Base-by-base conservation (phyloP, 495 filamentous ascomycete species). In the Zalerion maritima region DNA sequence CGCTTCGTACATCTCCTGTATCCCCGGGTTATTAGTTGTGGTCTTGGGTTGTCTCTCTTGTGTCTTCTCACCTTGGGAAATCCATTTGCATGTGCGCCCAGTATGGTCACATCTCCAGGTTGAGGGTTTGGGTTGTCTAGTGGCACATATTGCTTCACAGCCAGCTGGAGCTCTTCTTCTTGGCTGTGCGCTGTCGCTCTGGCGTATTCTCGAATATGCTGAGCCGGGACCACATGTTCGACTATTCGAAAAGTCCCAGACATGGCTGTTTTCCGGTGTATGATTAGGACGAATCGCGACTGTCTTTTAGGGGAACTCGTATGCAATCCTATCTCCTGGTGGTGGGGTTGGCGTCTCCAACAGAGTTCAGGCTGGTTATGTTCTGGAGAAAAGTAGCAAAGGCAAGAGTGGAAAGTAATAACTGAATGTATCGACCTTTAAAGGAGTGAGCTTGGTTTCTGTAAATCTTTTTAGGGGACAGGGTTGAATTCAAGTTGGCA, bases 81-180 rank as follows among this genome's bases (percentile, higher is more conserved):
- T 28, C 78, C 83, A 55, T 87, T 91, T 7, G 81, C 86, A 52
- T 87, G 81, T 7, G 81, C 73, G 12, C 65, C 81, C 32, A 94
- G 68, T 41, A 94, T 78, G 18, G 82, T 92, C 5, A 91, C 53
- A 53, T 89, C 83, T 5, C 80, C 80, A 0, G 64, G 64, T 33
- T 71, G 57, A 0, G 78, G 73, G 32, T 55, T 41, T 0, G 52
- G 62, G 47, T 83, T 81, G 48, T 73, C 64, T 14, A 69, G 43
- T 2, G 82, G 81, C 6, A 67, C 77, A 49, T 93, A 93, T 49
- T 91, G 82, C 53, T 92, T 94, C 32, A 92, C 62, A 18, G 67
- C 67, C 3, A 92, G 54, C 28, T 73, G 47, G 13, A 89, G 57
- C 1, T 66, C 50, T 18, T 71, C 71, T 38, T 82, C 71, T 35